Conservation (phyloP, 2,329 filamentous ascomycete species). For the Anthostomella pinea region DNA sequence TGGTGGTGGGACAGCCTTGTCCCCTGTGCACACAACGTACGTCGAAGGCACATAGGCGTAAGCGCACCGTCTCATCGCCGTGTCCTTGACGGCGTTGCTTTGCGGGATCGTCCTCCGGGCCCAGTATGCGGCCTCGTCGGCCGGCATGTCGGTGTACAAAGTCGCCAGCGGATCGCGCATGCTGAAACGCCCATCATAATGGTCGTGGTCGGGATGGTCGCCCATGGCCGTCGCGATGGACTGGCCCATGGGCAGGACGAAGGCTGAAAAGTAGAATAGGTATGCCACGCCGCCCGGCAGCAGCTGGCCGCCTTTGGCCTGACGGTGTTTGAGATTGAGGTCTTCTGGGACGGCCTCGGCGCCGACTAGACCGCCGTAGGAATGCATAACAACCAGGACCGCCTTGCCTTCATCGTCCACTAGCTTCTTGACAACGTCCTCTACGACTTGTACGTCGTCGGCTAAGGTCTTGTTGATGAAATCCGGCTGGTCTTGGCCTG, state of each 20-base stretch:
- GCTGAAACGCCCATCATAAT: conserved; percentile 12
- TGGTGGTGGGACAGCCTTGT: conserved; percentile 10
- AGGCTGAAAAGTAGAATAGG: conserved; percentile 20
- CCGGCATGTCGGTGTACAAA: conserved; percentile 19
- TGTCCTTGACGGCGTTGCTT: conserved; percentile 12
- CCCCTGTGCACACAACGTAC: conserved; percentile 18
- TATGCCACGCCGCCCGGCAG: conserved; percentile 16
- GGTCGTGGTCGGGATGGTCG: conserved; percentile 3
- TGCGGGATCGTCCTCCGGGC: conserved; percentile 7
- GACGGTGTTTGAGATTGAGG: conserved; percentile 12
- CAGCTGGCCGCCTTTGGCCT: conserved; percentile 4
- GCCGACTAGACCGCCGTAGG: conserved; percentile 25
- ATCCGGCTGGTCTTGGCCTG: conserved; percentile 1
- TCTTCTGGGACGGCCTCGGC: conserved; percentile 18
- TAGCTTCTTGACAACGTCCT: not conserved
- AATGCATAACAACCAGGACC: conserved; percentile 25
- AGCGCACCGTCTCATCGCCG: conserved; percentile 11
- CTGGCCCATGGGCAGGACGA: conserved; percentile 18
- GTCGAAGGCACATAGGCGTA: conserved; percentile 20
- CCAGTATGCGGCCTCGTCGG: conserved; percentile 16
- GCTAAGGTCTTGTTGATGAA: conserved; percentile 4
- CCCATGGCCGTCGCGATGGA: conserved; percentile 12
- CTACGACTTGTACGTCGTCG: conserved; percentile 2
- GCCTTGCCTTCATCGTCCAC: conserved; percentile 12
- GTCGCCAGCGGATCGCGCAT: conserved; percentile 6